Percentiles rank a stretch among this genome's conserved stretches.
Evolutionary conservation across 805 yeast genomes (phyloP).

Genomic region (Sugiyamaella boreocaroliniensis): DNA sequence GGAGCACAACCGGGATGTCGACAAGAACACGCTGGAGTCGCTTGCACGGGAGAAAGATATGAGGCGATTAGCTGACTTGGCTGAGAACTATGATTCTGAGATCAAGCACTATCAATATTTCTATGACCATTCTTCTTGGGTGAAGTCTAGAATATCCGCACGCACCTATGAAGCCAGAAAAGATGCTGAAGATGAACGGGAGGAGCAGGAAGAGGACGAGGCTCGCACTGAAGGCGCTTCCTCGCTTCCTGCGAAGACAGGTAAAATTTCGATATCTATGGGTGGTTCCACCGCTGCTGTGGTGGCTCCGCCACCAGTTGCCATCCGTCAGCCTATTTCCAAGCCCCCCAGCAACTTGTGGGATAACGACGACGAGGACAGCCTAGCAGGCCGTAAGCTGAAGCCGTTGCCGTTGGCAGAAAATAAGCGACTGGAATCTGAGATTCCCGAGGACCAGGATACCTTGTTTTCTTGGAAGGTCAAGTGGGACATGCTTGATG

Average conservation of each 20-base stretch:
- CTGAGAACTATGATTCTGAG: constrained; percentile 17
- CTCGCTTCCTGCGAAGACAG: background rate
- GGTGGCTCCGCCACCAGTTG: background rate
- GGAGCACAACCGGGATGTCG: constrained; percentile 14
- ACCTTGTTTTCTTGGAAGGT: constrained; percentile 19
- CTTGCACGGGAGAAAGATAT: constrained; percentile 12
- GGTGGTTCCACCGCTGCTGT: constrained; percentile 1
- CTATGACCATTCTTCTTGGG: constrained; percentile 24
- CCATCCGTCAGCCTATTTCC: background rate
- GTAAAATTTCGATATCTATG: constrained; percentile 14
- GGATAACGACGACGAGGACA: constrained; percentile 7
- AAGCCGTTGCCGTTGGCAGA: constrained; percentile 1
- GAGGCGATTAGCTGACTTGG: constrained; percentile 14
- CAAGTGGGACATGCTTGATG: constrained; percentile 23
- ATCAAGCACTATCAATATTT: constrained; percentile 15
- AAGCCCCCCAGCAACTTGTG: background rate
- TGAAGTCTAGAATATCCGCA: constrained; percentile 16
- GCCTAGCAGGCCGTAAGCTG: background rate
- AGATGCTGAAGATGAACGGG: constrained; percentile 17
- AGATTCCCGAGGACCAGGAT: constrained; percentile 17
- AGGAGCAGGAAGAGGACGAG: constrained; percentile 17
- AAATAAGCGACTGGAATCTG: constrained; percentile 4
- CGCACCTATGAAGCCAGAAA: constrained; percentile 19
- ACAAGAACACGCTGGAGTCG: constrained; percentile 4
- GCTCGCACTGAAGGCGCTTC: background rate